phyloP scores from a whole-genome alignment of 2,329 filamentous ascomycete species.

The Ophiostoma montium region DNA sequence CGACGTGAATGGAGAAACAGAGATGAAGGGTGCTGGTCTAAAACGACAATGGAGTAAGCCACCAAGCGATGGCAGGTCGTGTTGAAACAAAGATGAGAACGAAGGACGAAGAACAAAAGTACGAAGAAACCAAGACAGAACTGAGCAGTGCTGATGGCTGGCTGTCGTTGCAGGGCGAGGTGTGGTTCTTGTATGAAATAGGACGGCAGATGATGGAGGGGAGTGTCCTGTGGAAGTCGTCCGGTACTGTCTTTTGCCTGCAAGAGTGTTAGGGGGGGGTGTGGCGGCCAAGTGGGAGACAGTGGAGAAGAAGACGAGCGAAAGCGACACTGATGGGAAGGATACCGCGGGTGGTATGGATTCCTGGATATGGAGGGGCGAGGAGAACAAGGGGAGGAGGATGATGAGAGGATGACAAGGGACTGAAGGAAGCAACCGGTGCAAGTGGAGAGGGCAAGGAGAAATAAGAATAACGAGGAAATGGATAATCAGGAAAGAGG shows the following conservation, averaged over 20 bases:
- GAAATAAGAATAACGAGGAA: background rate
- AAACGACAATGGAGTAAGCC: background rate
- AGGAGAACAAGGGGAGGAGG: background rate
- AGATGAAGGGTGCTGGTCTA: background rate
- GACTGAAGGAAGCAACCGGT: background rate
- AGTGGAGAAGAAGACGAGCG: conserved; percentile 7
- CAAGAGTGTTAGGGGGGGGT: conserved; percentile 11
- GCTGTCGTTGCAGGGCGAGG: conserved; percentile 26
- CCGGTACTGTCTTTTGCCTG: conserved; percentile 30
- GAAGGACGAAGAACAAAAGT: background rate
- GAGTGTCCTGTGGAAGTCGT: conserved; percentile 26
- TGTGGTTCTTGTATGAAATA: conserved; percentile 35
- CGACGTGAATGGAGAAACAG: background rate
- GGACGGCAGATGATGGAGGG: conserved; percentile 35
- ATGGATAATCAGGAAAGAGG: background rate
- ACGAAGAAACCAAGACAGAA: conserved; percentile 14
- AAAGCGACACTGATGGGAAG: background rate
- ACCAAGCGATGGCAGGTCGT: conserved; percentile 10
- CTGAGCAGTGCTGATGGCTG: conserved; percentile 15
- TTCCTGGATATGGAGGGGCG: background rate
- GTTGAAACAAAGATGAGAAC: conserved; percentile 15
- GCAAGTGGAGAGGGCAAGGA: background rate
- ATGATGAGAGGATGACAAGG: background rate
- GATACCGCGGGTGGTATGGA: background rate
- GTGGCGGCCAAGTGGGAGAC: conserved; percentile 22